Evolutionary conservation across 768 basidiomycete genomes (phyloP).

Genomic region (Trametes elegans): DNA sequence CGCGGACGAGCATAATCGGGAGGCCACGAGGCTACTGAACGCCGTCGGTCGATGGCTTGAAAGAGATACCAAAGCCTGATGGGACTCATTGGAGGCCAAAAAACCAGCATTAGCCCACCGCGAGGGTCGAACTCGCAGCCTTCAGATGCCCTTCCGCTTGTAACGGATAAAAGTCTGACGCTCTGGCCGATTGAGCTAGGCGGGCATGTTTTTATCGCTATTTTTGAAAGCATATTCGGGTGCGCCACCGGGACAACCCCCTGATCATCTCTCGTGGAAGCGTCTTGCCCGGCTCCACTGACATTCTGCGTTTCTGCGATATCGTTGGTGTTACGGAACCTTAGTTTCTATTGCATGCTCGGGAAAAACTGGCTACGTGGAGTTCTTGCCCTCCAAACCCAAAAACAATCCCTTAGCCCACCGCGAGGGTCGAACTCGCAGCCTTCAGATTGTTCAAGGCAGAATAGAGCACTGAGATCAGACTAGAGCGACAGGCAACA

Average conservation of each 20-base stretch:
- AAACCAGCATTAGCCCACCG: conserved; percentile 45
- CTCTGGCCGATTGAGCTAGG: conserved; percentile 70
- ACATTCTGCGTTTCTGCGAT: too few species aligned
- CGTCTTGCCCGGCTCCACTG: not conserved
- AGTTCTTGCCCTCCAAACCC: too few species aligned
- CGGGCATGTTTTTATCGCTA: conserved; percentile 34
- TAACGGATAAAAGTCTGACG: conserved; percentile 58
- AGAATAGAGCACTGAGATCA: too few species aligned
- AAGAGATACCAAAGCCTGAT: not conserved
- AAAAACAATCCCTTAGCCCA: too few species aligned
- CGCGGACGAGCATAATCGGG: not conserved
- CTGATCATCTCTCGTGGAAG: not conserved
- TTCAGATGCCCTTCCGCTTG: conserved; percentile 41
- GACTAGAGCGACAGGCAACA: too few species aligned
- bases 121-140: conserved; percentile 65
- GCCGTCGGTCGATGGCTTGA: not conserved
- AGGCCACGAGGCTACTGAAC: not conserved
- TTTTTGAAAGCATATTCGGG: not conserved
- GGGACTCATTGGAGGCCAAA: not conserved
- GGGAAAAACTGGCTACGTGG: too few species aligned
- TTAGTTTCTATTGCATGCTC: too few species aligned
- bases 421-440: conserved; percentile 66
- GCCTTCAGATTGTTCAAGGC: conserved; percentile 68
- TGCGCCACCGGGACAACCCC: too few species aligned
- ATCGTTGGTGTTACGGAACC: too few species aligned